phyloP scores from a whole-genome alignment of 2,329 filamentous ascomycete species.

The Elsinoe australis region DNA sequence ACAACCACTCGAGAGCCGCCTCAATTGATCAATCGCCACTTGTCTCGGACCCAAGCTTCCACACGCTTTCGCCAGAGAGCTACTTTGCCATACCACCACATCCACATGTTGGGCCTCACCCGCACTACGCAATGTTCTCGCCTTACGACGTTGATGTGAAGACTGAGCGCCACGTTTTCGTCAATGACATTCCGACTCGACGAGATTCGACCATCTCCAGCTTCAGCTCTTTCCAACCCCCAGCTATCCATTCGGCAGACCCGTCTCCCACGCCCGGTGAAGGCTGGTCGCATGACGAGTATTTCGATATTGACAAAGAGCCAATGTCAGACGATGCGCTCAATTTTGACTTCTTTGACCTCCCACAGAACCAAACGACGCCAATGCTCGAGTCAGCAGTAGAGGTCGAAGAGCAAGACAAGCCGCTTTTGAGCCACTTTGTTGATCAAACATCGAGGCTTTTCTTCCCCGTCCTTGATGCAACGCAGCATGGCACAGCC shows the following conservation, averaged over 20 bases:
- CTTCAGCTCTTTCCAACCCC: constrained; percentile 82
- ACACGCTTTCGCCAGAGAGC: constrained; percentile 50
- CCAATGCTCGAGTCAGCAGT: constrained; percentile 62
- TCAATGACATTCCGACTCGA: constrained; percentile 80
- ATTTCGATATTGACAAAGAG: constrained; percentile 60
- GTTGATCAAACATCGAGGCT: constrained; percentile 77
- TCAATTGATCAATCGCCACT: constrained; percentile 71
- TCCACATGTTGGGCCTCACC: constrained; percentile 37
- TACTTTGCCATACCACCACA: constrained; percentile 55
- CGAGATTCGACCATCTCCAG: constrained; percentile 83
- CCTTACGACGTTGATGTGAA: constrained; percentile 95
- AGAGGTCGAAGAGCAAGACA: constrained; percentile 80
- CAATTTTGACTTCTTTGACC: constrained; percentile 77
- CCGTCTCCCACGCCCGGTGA: constrained; percentile 54
- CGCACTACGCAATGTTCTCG: constrained; percentile 54
- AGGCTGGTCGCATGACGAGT: constrained; percentile 62
- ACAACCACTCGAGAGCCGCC: constrained; percentile 63
- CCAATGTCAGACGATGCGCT: constrained; percentile 50
- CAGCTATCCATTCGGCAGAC: constrained; percentile 55
- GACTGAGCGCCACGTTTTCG: constrained; percentile 87
- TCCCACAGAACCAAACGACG: constrained; percentile 59
- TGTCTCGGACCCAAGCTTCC: constrained; percentile 57
- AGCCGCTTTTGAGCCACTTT: constrained; percentile 82
- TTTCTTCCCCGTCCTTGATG: constrained; percentile 87
- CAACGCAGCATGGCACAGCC: constrained; percentile 76